Evolutionary conservation across 73 alveolate species (phyloP).

Genomic region (Effrenium voratum): DNA sequence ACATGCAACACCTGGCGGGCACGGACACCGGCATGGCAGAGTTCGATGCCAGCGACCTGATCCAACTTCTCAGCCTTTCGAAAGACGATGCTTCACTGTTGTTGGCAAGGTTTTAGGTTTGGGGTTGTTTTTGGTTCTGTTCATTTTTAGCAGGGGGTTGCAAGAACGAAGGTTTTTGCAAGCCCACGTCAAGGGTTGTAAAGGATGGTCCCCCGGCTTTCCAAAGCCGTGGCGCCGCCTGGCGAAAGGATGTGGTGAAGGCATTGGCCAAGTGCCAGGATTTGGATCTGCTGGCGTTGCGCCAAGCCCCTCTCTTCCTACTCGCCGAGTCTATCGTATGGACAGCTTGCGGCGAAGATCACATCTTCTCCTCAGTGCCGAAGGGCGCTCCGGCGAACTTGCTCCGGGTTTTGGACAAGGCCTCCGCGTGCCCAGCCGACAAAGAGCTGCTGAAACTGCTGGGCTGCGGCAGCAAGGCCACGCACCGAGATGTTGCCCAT

Average conservation of each 20-base stretch:
- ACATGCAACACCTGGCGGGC: constrained; percentile 30
- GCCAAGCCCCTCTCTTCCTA: not conserved
- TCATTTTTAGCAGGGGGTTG: too few relatives aligned
- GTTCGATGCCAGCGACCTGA: constrained; percentile 28
- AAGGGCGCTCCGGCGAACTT: constrained; percentile 16
- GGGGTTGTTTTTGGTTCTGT: too few relatives aligned
- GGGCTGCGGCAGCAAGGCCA: constrained; percentile 71
- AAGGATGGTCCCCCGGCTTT: too few relatives aligned
- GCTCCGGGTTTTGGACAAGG: constrained; percentile 30
- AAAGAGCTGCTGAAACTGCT: constrained; percentile 63
- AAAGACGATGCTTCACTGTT: not conserved
- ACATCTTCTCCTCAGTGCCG: constrained; percentile 43
- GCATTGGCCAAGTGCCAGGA: constrained; percentile 23
- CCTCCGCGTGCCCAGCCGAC: constrained; percentile 43
- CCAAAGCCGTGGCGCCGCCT: too few relatives aligned
- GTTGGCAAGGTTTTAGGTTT: not conserved
- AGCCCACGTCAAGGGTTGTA: too few relatives aligned
- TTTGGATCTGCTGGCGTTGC: not conserved
- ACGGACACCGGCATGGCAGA: constrained; percentile 17
- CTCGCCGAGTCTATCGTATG: not conserved
- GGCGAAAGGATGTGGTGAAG: constrained; percentile 48
- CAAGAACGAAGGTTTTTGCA: too few relatives aligned
- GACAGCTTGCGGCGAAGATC: constrained; percentile 18
- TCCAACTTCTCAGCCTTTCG: constrained; percentile 7
- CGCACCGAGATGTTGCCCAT: constrained; percentile 74